Base-by-base conservation (phyloP, 225 moss, liverwort and hornwort species). In the Neckera pumila region DNA sequence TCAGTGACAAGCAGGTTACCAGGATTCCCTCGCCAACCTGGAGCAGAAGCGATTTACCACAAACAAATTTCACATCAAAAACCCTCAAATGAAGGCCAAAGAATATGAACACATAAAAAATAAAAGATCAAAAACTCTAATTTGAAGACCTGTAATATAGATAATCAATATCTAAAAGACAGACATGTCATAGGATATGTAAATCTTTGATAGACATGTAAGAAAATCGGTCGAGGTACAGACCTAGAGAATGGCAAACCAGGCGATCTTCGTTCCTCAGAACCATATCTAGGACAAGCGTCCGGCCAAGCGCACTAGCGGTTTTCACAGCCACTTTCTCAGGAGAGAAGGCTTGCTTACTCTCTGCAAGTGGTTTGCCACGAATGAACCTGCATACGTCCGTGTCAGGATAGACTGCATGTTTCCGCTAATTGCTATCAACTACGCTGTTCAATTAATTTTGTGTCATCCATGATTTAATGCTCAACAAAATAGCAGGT, bases 181-280 rank as follows among this genome's bases (percentile, higher is more conserved):
- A 33, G 45, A 19, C 12, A 36, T 49, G 36, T 36, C 38, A 63
- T n/a, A 51, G 51, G 63, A 53, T 14, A 76, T 8, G 30, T 2
- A 76, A 47, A 49, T 53, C 49, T 38, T 36, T 36, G 53, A 86
- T 31, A 51, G 22, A 65, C 59, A 33, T 42, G 31, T 65, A 86
- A 40, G 23, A 86, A 38, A 53, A 64, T 15, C 33, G 31, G 78
- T 33, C 13, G 40, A 86, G 42, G 42, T 31, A 54, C 54, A 54
- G 65, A 40, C 98, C 95, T 42, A 98, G 74, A 57, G 93, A 86
- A 84, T 96, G 94, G 83, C 97, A 97, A 57, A 91, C 91, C 69
- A 98, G 88, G 67, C 98, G 98, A 88, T 98, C 98, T 89, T 97
- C 97, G 59, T 98, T 98, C 85, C 98, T 93, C 45, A 98, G 94